Base-by-base conservation (phyloP, 192 early-diverging fungal species). In the Spizellomyces punctatus region DNA sequence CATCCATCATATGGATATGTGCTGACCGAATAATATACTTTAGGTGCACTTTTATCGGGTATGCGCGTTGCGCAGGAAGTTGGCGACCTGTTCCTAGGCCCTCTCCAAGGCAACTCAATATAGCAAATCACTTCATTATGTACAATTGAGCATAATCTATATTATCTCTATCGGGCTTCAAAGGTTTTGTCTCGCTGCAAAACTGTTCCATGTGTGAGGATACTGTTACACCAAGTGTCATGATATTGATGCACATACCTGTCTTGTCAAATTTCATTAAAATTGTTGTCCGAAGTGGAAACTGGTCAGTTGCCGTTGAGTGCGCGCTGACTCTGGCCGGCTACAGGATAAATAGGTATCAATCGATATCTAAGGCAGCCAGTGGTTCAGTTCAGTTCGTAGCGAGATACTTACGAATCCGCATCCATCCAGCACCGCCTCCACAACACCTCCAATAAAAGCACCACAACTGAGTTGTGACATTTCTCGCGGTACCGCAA, bases 401-500 rank as follows among this genome's bases (percentile, higher is more conserved):
- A 46, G 48, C 8, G n/a, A 5, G 6, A 5, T 27, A 74, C 90
- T 82, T 84, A 94, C 94, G 71, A 97, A 97, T 78, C 94, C 93
- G 57, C 87, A 90, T 46, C 93, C 92, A 69, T 94, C 92, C 64
- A 96, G 83, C 17, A 96, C 90, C 6, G 96, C 95, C 78, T 98
- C 98, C 1, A 99, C 92, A 57, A 99, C 90, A 8, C 98, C 98
- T 48, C 94, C 96, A 64, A 97, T 83, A 75, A 96, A 99, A 6
- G 98, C 96, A 46, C 92, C 93, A 7, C 93, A 92, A 78, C 94
- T 97, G 44, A 99, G 88, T 43, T 91, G 89, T 21, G 95, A 87
- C 72, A 96, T 83, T 74, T 99, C 98, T 69, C 91, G 92, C 5
- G 98, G 98, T 7, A 96, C 90, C 7, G 95, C 95, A 48, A 99